phyloP scores from a whole-genome alignment of 1,284 basidiomycete species.

The Cutaneotrichosporon dermatis region DNA sequence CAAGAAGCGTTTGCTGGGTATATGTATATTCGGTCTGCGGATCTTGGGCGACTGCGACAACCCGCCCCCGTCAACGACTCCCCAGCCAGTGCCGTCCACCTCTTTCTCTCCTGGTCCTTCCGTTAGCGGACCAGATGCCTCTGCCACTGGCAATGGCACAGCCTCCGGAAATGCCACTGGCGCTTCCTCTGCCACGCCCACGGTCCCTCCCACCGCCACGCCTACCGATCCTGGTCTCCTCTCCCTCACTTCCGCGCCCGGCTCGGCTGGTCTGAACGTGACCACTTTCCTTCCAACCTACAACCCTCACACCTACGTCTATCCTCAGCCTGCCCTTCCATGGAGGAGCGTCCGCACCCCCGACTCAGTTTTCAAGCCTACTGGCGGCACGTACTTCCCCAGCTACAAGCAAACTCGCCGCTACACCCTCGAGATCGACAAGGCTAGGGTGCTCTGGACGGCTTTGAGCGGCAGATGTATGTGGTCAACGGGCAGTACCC shows the following conservation, averaged over 20 bases:
- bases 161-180: neutral
- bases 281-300: neutral
- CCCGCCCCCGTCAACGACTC: neutral
- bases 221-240: neutral
- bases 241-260: neutral
- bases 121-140: neutral
- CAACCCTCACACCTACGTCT: slow-evolving; percentile 1
- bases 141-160: neutral
- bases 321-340: slow-evolving; percentile 15
- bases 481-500: slow-evolving; percentile 18
- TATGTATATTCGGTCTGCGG: slow-evolving; percentile 5
- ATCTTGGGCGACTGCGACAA: slow-evolving; percentile 8
- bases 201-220: neutral
- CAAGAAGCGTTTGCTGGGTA: slow-evolving; percentile 9
- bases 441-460: slow-evolving; percentile 12
- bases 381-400: neutral
- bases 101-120: neutral
- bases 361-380: slow-evolving; percentile 3
- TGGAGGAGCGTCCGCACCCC: neutral
- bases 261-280: neutral
- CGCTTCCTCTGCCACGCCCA: neutral
- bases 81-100: neutral
- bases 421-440: slow-evolving; percentile 8
- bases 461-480: slow-evolving; percentile 14
- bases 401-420: neutral